Evolutionary conservation across 1,139 yeast genomes (phyloP).

Genomic region (Sugiyamaella japonica): DNA sequence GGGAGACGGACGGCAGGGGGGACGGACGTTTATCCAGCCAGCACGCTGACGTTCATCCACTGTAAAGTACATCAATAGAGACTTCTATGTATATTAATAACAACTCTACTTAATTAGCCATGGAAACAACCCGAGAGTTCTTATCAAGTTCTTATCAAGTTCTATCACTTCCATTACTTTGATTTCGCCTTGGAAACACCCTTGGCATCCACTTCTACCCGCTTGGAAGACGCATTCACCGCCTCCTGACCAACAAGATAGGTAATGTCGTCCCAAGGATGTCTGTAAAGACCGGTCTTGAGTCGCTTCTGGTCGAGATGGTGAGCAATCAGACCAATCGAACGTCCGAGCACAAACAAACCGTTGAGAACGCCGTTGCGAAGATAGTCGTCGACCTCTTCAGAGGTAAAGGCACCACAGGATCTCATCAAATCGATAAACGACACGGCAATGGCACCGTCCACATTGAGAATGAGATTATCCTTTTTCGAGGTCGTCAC

Average conservation of each 20-base stretch:
- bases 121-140: too few relatives aligned
- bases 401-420: slow-evolving; percentile 48
- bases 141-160: too few relatives aligned
- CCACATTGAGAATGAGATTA: slow-evolving; percentile 48
- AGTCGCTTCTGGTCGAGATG: slow-evolving; percentile 50
- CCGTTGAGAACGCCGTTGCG: slow-evolving; percentile 51
- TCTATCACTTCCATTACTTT: background rate
- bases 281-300: slow-evolving; percentile 49
- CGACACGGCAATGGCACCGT: slow-evolving; percentile 49
- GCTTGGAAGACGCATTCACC: slow-evolving; percentile 35
- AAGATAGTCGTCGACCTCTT: slow-evolving; percentile 49
- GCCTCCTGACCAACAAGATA: slow-evolving; percentile 45
- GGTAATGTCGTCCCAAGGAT: slow-evolving; percentile 52
- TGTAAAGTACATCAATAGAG: background rate
- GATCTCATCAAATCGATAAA: slow-evolving; percentile 48
- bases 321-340: slow-evolving; percentile 50
- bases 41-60: too few relatives aligned
- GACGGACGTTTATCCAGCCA: too few relatives aligned
- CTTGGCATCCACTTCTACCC: slow-evolving; percentile 42
- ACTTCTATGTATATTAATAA: background rate
- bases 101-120: slow-evolving; percentile 23
- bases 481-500: slow-evolving; percentile 52
- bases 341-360: slow-evolving; percentile 48
- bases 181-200: slow-evolving; percentile 38
- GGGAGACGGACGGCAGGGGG: too few relatives aligned